These are phyloP conservation scores for Collybia sordida DNA, from an alignment of 768 basidiomycete genomes.

Conservation along the genomic window DNA sequence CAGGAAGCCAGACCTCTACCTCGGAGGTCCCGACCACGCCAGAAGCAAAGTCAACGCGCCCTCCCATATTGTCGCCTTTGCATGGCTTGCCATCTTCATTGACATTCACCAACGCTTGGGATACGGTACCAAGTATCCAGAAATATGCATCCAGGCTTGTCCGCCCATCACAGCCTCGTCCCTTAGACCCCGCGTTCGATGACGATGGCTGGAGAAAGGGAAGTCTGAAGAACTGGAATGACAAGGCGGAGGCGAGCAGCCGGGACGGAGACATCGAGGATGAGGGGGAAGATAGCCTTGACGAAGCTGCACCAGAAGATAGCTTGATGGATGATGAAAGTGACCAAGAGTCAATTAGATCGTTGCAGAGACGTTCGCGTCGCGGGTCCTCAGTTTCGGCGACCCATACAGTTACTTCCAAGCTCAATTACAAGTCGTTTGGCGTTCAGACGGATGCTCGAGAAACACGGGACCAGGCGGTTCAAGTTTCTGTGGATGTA, in stretches of 20 bases:
- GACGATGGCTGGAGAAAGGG: conserved; percentile 38
- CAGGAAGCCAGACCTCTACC: conserved; percentile 37
- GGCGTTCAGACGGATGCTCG: conserved; percentile 70
- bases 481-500: conserved; percentile 46
- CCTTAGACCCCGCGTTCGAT: conserved; percentile 50
- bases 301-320: conserved; percentile 26
- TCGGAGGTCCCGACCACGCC: conserved; percentile 35
- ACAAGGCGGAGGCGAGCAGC: conserved; percentile 65
- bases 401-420: conserved; percentile 35
- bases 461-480: conserved; percentile 52
- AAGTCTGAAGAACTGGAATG: conserved; percentile 46
- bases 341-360: conserved; percentile 30
- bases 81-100: conserved; percentile 57
- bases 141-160: conserved; percentile 66
- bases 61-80: conserved; percentile 38
- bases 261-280: conserved; percentile 84
- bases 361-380: conserved; percentile 25
- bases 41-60: conserved; percentile 23
- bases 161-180: conserved; percentile 43
- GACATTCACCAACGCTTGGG: conserved; percentile 83
- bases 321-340: conserved; percentile 34
- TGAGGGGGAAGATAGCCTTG: conserved; percentile 55
- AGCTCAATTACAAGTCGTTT: conserved; percentile 59
- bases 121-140: conserved; percentile 76
- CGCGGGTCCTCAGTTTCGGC: conserved; percentile 35